These are phyloP conservation scores for Plasmodium inui DNA, from an alignment of 169 alveolate genomes.

Conservation along the genomic window DNA sequence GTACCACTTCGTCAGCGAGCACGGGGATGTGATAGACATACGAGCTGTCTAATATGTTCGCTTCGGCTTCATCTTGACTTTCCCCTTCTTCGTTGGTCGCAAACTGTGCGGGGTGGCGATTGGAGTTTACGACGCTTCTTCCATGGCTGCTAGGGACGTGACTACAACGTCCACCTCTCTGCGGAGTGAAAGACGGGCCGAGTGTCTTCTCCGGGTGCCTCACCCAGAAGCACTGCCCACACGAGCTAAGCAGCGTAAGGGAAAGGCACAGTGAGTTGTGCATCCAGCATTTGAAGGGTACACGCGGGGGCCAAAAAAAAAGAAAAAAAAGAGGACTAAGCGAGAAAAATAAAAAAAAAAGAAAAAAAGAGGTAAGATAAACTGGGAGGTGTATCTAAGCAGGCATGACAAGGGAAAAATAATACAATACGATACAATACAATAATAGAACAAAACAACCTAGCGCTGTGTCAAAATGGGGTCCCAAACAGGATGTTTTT, in stretches of 20 bases:
- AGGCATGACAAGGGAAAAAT: not conserved
- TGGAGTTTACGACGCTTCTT: not conserved
- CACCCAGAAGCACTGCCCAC: not conserved
- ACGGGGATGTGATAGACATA: conserved; percentile 74
- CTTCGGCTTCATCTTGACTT: conserved; percentile 1
- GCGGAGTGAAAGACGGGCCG: not conserved
- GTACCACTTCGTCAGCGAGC: conserved; percentile 45
- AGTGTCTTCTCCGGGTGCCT: not conserved
- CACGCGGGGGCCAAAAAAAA: not conserved
- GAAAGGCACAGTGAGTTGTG: not conserved
- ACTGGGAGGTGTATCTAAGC: not conserved
- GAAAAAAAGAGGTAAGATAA: not conserved
- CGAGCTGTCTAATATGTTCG: conserved; percentile 12
- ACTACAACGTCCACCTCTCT: not conserved
- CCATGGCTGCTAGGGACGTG: not conserved
- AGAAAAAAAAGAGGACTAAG: not conserved
- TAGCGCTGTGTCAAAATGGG: not conserved
- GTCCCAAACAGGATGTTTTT: not conserved
- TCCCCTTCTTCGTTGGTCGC: not conserved
- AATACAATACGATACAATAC: not conserved
- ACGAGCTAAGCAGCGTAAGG: conserved; percentile 1
- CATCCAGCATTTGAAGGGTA: not conserved
- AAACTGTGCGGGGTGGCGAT: not conserved
- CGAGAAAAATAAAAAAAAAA: not conserved
- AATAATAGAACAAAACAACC: not conserved